Evolutionary conservation across 2,329 filamentous ascomycete species (phyloP), one percentile per base, ranked within the genome.

Genomic region (Pyrenochaeta sp.): DNA sequence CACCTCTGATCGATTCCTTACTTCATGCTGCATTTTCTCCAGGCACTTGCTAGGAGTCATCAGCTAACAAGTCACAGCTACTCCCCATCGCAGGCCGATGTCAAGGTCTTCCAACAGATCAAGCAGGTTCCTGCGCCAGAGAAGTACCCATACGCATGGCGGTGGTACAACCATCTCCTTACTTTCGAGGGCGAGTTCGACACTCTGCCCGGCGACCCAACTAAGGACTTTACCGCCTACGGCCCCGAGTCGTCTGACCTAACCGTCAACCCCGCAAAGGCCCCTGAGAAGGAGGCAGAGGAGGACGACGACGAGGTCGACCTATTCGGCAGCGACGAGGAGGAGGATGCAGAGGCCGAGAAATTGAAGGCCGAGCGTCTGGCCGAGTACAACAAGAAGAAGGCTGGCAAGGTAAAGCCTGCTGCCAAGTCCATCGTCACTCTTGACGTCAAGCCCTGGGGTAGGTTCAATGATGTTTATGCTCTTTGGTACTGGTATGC

Each of bases 131-230:
- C 95, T 71, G 87, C 90, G 68, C 86, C 90, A 73, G 83, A 85
- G 79, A 96, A 96, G 85, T 97, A 90, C 88, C 92, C 94, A 74
- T 85, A 97, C 83, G 92, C 90, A 75, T 92, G 91, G 76, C 90
- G 95, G 80, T 99, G 95, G 95, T 97, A 97, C 88, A 97, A 96
- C 87, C 94, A 99, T 87, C 91, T 97, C 77, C 87, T 90, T 78
- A 90, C 90, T 71, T 97, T 91, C 83, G 89, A 96, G 85, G 85
- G 90, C 68, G 94, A 98, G 81, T 98, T 98, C 84, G 84, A 90
- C 73, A 90, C 88, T 64, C 90, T 99, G 46, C 86, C 92, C 54
- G 95, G 95, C 79, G 94, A 98, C 82, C 87, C 93, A 70, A 90
- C 90, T 79, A 92, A 95, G 85, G 84, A 89, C 67, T 91, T 89